These are phyloP conservation scores for Sphenostylis stenocarpa DNA, from an alignment of 306 rosid genomes.

Conservation along the genomic window DNA sequence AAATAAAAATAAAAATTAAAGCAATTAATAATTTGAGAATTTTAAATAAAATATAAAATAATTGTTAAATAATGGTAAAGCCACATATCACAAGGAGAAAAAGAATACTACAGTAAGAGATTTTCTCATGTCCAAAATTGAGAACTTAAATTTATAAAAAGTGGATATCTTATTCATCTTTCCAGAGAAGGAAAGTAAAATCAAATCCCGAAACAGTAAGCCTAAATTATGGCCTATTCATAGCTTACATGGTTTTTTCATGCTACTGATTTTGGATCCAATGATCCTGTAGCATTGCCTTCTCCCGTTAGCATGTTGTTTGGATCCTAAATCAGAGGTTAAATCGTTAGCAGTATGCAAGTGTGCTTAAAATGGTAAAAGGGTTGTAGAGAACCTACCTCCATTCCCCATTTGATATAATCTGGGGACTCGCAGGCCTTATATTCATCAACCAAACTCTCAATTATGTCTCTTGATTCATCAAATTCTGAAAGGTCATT, in stretches of 20 bases:
- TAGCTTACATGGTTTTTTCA: conserved; percentile 52
- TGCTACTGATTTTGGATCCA: conserved; percentile 65
- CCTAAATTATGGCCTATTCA: conserved; percentile 10
- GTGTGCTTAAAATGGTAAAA: conserved; percentile 26
- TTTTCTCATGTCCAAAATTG: not conserved
- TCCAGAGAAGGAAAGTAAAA: conserved; percentile 25
- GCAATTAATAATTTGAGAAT: not conserved
- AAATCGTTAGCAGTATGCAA: conserved; percentile 19
- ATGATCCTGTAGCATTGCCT: conserved; percentile 79
- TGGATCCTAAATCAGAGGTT: conserved; percentile 63
- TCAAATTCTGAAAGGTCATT: conserved; percentile 99
- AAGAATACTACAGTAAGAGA: not conserved
- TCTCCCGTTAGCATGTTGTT: conserved; percentile 74
- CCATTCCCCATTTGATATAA: conserved; percentile 99
- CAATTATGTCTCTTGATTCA: conserved; percentile 94
- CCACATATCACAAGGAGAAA: not conserved
- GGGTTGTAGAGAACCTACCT: conserved; percentile 56
- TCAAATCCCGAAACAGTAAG: conserved; percentile 20
- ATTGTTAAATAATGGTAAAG: not conserved
- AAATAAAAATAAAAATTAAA: not conserved
- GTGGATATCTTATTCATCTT: not conserved
- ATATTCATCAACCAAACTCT: conserved; percentile 94
- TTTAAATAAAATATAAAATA: not conserved
- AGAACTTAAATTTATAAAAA: not conserved
- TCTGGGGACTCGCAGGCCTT: conserved; percentile 99